A percentile compares a stretch with the other conserved stretches of the same genome.
These are phyloP conservation scores for Coffea humblotiana DNA, from an alignment of 305 asterid genomes.

Conservation along the genomic window DNA sequence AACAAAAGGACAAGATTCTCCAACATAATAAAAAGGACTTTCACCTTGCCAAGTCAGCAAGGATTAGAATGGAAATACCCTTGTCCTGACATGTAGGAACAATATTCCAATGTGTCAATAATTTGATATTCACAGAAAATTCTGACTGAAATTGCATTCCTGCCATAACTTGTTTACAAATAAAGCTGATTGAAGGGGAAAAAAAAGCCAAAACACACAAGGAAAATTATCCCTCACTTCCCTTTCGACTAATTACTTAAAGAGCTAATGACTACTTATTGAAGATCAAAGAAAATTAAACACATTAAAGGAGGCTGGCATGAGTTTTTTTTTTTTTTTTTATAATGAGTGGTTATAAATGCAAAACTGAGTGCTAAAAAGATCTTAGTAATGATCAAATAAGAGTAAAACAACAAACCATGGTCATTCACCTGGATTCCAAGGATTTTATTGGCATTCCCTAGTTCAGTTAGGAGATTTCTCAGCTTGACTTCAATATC, in stretches of 20 bases:
- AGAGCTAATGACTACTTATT: not conserved
- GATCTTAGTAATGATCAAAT: not conserved
- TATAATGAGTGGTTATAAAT: not conserved
- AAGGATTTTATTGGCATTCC: conserved; percentile 82
- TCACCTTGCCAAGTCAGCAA: too few species aligned
- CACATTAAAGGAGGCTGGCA: not conserved
- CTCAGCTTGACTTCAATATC: conserved; percentile 82
- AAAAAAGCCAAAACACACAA: not conserved
- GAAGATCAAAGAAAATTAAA: not conserved
- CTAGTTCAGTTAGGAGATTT: conserved; percentile 78
- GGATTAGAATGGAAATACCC: too few species aligned
- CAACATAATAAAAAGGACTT: too few species aligned
- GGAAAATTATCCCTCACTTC: not conserved
- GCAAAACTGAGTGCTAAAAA: not conserved
- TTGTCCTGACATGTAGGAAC: too few species aligned
- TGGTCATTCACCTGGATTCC: conserved; percentile 78
- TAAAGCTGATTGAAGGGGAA: not conserved
- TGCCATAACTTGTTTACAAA: not conserved
- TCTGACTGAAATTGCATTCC: not conserved
- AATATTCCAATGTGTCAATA: too few species aligned
- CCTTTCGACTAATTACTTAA: not conserved
- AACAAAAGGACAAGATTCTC: too few species aligned
- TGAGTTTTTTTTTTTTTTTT: too few species aligned
- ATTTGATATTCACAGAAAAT: not conserved
- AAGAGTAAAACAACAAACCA: not conserved